Evolutionary conservation across 495 filamentous ascomycete species (phyloP), one percentile per base, ranked within the genome.

Genomic region (Penicillium mononematosum): DNA sequence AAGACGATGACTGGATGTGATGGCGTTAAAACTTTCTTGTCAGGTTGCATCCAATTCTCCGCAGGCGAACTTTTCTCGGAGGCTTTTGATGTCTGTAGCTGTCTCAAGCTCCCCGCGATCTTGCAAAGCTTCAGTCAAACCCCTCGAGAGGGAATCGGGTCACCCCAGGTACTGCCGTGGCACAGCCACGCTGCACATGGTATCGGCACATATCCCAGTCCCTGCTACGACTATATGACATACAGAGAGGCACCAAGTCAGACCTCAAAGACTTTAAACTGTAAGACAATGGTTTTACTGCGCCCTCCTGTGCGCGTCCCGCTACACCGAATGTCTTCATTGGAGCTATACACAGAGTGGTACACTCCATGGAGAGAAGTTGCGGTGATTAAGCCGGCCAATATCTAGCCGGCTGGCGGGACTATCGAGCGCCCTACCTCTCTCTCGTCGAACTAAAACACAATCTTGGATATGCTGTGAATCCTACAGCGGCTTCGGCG

Each of bases 111-210:
- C 24, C 32, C 31, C 32, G 32, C 32, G 22, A 38, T 34, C n/a
- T 17, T 25, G 16, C 43, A 38, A 12, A 38, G 16, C 43, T 36
- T 47, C 44, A 45, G n/a, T 32, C 32, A 32, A 46, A 7, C 17
- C 53, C 5, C 29, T 20, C 41, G 42, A 31, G 50, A 50, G 52
- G 54, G 44, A 47, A 54, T 57, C 43, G 22, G 50, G 61, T 45
- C 64, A 59, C 17, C 66, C 22, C 22, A 29, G 47, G 38, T 32
- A 29, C 34, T 55, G 44, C 53, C n/a, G 44, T 47, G 29, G 52
- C 32, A 55, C 44, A 47, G 53, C 50, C 50, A 55, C 32, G 20
- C 44, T 38, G 43, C 44, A 47, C 53, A 55, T 55, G 52, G 52
- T 45, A 8, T 55, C 43, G 43, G 52, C 42, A 36, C 20, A 55